Percentiles rank a stretch among this genome's conserved stretches.
phyloP scores from a whole-genome alignment of 768 basidiomycete species.

The Wakefieldia striispora region DNA sequence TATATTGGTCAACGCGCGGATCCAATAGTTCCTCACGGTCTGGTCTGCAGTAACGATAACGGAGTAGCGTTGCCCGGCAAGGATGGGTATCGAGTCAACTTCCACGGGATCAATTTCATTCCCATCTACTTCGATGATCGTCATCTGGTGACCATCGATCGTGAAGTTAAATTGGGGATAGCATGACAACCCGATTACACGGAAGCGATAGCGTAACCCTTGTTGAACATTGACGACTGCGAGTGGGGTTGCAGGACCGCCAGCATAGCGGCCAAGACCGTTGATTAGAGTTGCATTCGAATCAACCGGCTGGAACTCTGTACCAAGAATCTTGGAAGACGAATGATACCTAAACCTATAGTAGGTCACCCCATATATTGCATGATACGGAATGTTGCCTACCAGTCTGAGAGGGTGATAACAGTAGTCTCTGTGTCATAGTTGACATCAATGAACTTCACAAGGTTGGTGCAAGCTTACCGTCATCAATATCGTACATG shows the following conservation, averaged over 20 bases:
- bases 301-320: constrained; percentile 1
- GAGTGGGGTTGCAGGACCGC: constrained; percentile 39
- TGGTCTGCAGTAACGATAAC: constrained; percentile 47
- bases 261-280: constrained; percentile 45
- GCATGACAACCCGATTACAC: constrained; percentile 51
- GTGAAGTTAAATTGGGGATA: constrained; percentile 27
- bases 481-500: constrained; percentile 48
- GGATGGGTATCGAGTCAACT: too few relatives aligned
- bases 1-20: constrained; percentile 40
- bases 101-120: too few relatives aligned
- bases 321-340: constrained; percentile 9
- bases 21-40: constrained; percentile 53
- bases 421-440: constrained; percentile 36
- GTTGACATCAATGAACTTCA: not conserved
- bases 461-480: constrained; percentile 18
- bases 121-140: too few relatives aligned
- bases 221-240: constrained; percentile 28
- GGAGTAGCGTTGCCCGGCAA: constrained; percentile 38
- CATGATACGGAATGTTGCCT: not conserved
- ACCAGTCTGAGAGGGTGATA: constrained; percentile 53
- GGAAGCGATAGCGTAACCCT: constrained; percentile 49
- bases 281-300: constrained; percentile 51
- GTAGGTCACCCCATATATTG: constrained; percentile 5
- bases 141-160: too few relatives aligned
- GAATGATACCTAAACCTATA: constrained; percentile 38